Base-by-base conservation (phyloP, 305 asterid species). In the Fraxinus albicans region DNA sequence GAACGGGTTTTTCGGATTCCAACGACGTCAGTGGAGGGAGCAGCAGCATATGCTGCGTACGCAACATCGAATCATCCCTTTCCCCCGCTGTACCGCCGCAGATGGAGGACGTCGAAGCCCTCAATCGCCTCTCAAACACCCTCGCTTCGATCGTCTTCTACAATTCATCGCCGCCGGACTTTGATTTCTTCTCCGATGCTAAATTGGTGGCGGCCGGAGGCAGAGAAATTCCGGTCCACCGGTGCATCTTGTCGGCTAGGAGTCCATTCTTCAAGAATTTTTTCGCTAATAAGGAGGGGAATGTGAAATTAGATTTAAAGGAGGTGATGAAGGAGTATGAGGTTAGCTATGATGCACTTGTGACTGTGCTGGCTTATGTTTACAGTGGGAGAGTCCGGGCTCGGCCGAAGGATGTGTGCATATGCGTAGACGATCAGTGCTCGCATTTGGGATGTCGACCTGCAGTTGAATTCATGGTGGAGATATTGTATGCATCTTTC, bases 401-500 rank as follows among this genome's bases (percentile, higher is more conserved):
- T 79, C 34, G 86, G 81, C 92, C 93, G 0, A 91, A 88, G 88
- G 93, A 85, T 81, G 97, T 93, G 38, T 88, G 94, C 81, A 84
- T 87, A 17, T 95, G 99, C 77, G 95, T 90, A 77, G 99, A 95
- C 81, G 94, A 91, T 21, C 95, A 92, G 77, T 95, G 99, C 89
- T 81, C 86, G 76, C 99, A 95, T 84, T 88, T 89, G 84, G 98
- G 97, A 31, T 95, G 99, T 78, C 89, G 93, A 85, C 99, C 99
- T 27, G 94, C 89, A 3, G 87, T 94, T 53, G 88, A 86, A 53
- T 93, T 93, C 86, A 77, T 90, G 91, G 91, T 88, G 84, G 96
- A 93, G 84, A 90, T 92, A 84, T 80, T 95, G 86, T 95, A 92
- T 84, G 88, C 91, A 17, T 89, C 99, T 23, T 91, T 83, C 79